These are phyloP conservation scores for Fusarium mexicanum DNA, from an alignment of 2,329 filamentous ascomycete species.

Conservation along the genomic window DNA sequence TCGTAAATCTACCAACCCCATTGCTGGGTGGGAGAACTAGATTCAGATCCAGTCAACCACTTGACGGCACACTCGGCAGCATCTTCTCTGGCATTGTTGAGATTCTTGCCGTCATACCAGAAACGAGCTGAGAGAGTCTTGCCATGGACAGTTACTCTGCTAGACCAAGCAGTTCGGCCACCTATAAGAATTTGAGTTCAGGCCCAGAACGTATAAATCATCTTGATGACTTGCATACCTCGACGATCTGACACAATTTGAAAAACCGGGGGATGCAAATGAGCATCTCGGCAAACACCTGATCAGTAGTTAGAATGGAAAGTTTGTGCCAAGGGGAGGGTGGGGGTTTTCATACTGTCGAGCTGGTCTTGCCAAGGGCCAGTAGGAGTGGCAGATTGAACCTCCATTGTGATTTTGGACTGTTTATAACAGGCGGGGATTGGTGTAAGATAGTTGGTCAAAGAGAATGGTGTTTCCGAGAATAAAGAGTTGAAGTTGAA, in stretches of 20 bases:
- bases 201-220: neutral
- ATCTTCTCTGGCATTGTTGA: slow-evolving; percentile 89
- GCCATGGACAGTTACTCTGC: slow-evolving; percentile 77
- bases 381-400: slow-evolving; percentile 34
- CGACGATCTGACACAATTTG: slow-evolving; percentile 79
- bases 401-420: slow-evolving; percentile 31
- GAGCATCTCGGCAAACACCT: slow-evolving; percentile 68
- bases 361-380: slow-evolving; percentile 66
- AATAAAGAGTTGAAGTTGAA: neutral
- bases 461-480: neutral
- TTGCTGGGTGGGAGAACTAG: slow-evolving; percentile 36
- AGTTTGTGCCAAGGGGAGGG: neutral
- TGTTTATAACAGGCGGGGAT: neutral
- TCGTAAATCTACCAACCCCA: slow-evolving; percentile 36
- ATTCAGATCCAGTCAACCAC: slow-evolving; percentile 58
- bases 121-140: slow-evolving; percentile 76
- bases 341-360: slow-evolving; percentile 56
- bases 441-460: neutral
- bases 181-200: slow-evolving; percentile 58
- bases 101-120: slow-evolving; percentile 91
- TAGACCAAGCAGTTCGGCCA: slow-evolving; percentile 91
- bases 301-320: slow-evolving; percentile 13
- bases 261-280: slow-evolving; percentile 67
- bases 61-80: slow-evolving; percentile 84
- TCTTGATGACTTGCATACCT: slow-evolving; percentile 59